Evolutionary conservation across 2,329 filamentous ascomycete genomes (phyloP), one percentile per base, ranked within the genome.

Genomic region (Tolypocladium capitatum): DNA sequence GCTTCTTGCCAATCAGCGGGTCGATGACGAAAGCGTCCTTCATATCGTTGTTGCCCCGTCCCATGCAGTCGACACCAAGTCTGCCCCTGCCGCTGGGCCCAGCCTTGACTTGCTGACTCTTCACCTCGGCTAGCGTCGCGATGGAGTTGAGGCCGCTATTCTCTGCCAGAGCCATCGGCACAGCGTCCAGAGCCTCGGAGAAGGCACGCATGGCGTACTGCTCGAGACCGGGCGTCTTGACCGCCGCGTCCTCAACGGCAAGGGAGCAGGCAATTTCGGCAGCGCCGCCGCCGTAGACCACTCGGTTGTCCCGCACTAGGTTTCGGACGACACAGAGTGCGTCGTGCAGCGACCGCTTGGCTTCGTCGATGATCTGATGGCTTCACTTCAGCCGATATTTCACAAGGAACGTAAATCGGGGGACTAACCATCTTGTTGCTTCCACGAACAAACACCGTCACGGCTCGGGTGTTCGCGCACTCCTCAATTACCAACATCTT

Each of bases 401-500:
- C 27, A 4, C 20, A 36, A n/a, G 16, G 14, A n/a, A 7, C 14
- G 18, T 1, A 9, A 10, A 6, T n/a, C 8, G 41, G 27, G 28
- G 11, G 18, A 68, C 76, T 63, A 68, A 91, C 87, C 92, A 98
- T 98, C 77, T 97, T 98, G 79, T 98, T 98, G 75, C 89, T 94
- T 61, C 92, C 92, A 61, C 92, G 79, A 51, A 98, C 86, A 67
- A 98, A 98, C 48, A 94, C 82, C 3, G 92, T 98, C 51, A 98
- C 94, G 41, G 92, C 92, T 60, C 92, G 78, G 49, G 88, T 95
- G 73, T 98, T 98, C 61, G 94, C 92, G 64, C 92, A 98, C 70
- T 98, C 92, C 71, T 98, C 94, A 59, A 98, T 98, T 49, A 98
- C 87, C 58, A 98, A 75, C 92, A 98, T 98, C 80, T 98, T 97